Base-by-base conservation (phyloP, 192 early-diverging fungal genomes). In the Mycoemilia scoparia region DNA sequence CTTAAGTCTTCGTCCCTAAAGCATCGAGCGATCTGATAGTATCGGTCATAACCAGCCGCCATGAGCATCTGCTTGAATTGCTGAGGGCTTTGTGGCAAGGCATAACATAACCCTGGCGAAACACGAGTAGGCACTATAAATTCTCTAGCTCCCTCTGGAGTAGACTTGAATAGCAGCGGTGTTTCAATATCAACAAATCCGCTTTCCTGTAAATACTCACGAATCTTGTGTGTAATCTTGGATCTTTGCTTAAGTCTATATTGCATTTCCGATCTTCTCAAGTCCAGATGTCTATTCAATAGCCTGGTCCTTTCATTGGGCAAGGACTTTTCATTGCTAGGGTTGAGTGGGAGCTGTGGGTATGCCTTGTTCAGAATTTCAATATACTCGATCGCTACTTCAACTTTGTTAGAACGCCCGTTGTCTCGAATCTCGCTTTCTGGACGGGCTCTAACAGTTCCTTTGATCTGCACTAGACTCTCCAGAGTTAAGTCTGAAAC, bases 31-130 rank as follows among this genome's bases (percentile, higher is more conserved):
- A 93, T 74, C 57, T 93, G 88, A 49, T 73, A 93, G 59, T 93
- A 93, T 28, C 79, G 66, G 46, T 93, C 88, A 11, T 87, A 67
- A 1, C 83, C 84, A 33, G 73, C 80, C 0, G 77, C 73, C 85
- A 93, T 93, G 31, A 93, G 58, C 45, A 87, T 65, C 47, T 93
- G 85, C 58, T 93, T 93, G 46, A 87, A 84, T 73, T 82, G 80
- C 43, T 93, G 88, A 19, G 88, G 88, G 44, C 77, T 81, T 44
- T 93, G 88, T 8, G 88, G 76, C 14, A 93, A 64, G 0, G 88
- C 85, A 38, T 86, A 93, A 39, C 85, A 88, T 13, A 51, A 34
- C 18, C 77, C 80, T 16, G 49, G 42, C 22, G 31, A 46, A 20
- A 65, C 60, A 21, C 85, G 59, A 5, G 88, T 93, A 3, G 88